Base-by-base conservation (phyloP, 345 rosid species). In the Pistacia integerrima region DNA sequence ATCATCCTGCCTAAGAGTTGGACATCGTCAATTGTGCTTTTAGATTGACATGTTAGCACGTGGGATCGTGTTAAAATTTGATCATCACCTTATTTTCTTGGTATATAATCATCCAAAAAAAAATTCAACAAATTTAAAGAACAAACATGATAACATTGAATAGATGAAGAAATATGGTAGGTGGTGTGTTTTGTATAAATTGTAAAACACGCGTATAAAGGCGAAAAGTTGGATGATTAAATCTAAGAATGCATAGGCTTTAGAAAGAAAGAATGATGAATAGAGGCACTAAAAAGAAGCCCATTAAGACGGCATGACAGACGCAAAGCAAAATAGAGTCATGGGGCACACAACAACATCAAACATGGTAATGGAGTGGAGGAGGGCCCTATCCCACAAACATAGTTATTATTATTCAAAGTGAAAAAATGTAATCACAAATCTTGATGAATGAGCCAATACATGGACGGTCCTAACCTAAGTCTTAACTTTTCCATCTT, bases 301-400 rank as follows among this genome's bases (percentile, higher is more conserved):
- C 62, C 70, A 64, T 72, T 5, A 66, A 67, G 77, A 74, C 66
- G 79, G 77, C 82, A 78, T 75, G 74, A 75, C 77, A 61, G 10
- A 63, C 74, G 70, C 61, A 58, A 74, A 74, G 70, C 61, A 58
- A 74, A 74, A 70, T 66, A 65, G 51, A 17, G 54, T 57, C 66
- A n/a, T 65, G 56, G 64, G 54, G 68, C 82, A 67, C 51, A 49
- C 54, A 41, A 28, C 30, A 41, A 28, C 13, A 51, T 60, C 13
- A 3, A 16, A 20, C 44, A n/a, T 48, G 14, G 35, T 22, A 46
- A 82, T 84, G 86, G 88, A 73, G 70, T 77, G 88, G 87, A 78
- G 88, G 87, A 78, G 90, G 90, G 88, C 46, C 46, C 46, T 0
- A 30, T 30, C 73, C 87, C 85, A 33, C 85, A 33, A 80, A 81